These are phyloP conservation scores for Heracleum sosnowskyi DNA, from an alignment of 129 eudicot species.

Conservation along the genomic window DNA sequence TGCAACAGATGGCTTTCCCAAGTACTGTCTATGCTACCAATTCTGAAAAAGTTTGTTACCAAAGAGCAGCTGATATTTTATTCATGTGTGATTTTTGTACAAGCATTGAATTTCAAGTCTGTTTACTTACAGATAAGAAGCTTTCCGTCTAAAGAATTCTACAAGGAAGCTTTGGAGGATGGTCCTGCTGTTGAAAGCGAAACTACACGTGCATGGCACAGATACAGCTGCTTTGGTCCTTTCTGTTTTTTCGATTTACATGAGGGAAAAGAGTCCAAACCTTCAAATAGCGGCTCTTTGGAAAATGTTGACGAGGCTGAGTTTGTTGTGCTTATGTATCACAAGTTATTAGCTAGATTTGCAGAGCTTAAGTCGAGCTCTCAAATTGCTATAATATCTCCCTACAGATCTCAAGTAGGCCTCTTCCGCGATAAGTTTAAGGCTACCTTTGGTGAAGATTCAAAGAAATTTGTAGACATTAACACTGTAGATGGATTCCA, in stretches of 20 bases:
- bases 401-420: constrained; percentile 77
- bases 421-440: constrained; percentile 49
- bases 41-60: background rate
- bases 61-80: background rate
- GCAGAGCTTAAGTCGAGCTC: constrained; percentile 86
- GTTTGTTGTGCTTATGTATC: constrained; percentile 71
- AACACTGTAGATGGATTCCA: constrained; percentile 97
- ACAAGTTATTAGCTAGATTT: constrained; percentile 50
- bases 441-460: constrained; percentile 63
- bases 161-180: constrained; percentile 68
- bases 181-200: constrained; percentile 60
- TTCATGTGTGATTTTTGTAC: background rate
- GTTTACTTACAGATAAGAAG: constrained; percentile 55
- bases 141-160: constrained; percentile 87
- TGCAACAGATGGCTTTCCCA: background rate
- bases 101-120: background rate
- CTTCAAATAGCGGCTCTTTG: constrained; percentile 67
- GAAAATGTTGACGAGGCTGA: constrained; percentile 83
- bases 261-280: constrained; percentile 69
- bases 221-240: constrained; percentile 73
- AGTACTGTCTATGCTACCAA: background rate
- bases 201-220: constrained; percentile 82
- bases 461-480: constrained; percentile 80
- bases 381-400: constrained; percentile 73
- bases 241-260: constrained; percentile 87